Percentiles rank a stretch among this genome's conserved stretches.
phyloP scores from a whole-genome alignment of 2,329 filamentous ascomycete species.

The Elsinoe necatrix region DNA sequence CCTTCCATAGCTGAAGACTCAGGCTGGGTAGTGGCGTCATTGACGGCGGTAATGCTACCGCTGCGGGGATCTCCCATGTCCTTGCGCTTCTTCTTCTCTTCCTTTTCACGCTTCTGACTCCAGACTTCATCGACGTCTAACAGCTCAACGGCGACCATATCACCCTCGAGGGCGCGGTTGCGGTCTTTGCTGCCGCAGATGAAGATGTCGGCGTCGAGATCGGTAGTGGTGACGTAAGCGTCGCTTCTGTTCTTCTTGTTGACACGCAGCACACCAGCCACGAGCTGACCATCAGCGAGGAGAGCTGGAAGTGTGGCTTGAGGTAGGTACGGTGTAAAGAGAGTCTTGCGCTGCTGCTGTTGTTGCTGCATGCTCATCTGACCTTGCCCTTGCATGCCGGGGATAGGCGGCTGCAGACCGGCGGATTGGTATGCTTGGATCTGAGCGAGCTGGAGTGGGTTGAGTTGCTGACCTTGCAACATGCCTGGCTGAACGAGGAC shows the following conservation, averaged over 20 bases:
- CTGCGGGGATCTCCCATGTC: slow-evolving; percentile 90
- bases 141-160: slow-evolving; percentile 89
- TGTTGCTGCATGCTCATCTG: slow-evolving; percentile 62
- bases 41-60: slow-evolving; percentile 60
- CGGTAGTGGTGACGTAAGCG: slow-evolving; percentile 89
- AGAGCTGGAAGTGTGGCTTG: slow-evolving; percentile 89
- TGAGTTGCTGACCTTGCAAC: slow-evolving; percentile 77
- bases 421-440: slow-evolving; percentile 87
- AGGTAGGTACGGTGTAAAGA: slow-evolving; percentile 95
- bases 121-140: slow-evolving; percentile 97
- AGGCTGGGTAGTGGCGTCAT: slow-evolving; percentile 49
- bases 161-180: slow-evolving; percentile 91
- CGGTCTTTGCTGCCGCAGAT: slow-evolving; percentile 99
- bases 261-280: slow-evolving; percentile 90
- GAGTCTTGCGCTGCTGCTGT: slow-evolving; percentile 90
- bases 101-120: slow-evolving; percentile 97
- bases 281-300: slow-evolving; percentile 82
- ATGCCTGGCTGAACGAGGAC: slow-evolving; percentile 72
- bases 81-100: slow-evolving; percentile 99
- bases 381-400: slow-evolving; percentile 59
- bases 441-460: slow-evolving; percentile 79
- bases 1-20: slow-evolving; percentile 63
- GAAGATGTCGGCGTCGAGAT: slow-evolving; percentile 96
- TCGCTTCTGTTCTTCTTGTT: slow-evolving; percentile 99
- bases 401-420: slow-evolving; percentile 60